These are phyloP conservation scores for Aspergillus calidoustus DNA, from an alignment of 2,329 filamentous ascomycete species.

Conservation along the genomic window DNA sequence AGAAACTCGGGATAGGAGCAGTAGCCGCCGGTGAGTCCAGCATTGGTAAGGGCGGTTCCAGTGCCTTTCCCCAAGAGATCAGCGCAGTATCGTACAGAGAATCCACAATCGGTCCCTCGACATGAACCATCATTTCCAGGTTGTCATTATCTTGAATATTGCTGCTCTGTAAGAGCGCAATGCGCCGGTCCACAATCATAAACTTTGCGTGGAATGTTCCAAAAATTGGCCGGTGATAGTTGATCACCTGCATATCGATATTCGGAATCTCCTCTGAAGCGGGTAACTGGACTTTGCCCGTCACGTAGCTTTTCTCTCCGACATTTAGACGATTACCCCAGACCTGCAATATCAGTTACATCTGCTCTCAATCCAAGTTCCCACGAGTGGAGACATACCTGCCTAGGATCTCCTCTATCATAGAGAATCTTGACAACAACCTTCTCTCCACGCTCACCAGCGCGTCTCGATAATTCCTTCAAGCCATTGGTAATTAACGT, in stretches of 20 bases:
- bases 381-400: slow-evolving; percentile 41
- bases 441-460: slow-evolving; percentile 59
- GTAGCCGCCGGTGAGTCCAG: slow-evolving; percentile 54
- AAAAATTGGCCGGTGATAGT: slow-evolving; percentile 70
- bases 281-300: slow-evolving; percentile 64
- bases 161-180: slow-evolving; percentile 76
- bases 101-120: slow-evolving; percentile 78
- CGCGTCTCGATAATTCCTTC: slow-evolving; percentile 69
- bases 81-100: slow-evolving; percentile 75
- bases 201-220: slow-evolving; percentile 81
- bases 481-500: slow-evolving; percentile 70
- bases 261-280: slow-evolving; percentile 68
- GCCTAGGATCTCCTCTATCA: slow-evolving; percentile 69
- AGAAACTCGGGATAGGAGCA: slow-evolving; percentile 30
- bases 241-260: slow-evolving; percentile 73
- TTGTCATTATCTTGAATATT: slow-evolving; percentile 80
- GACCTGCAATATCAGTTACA: not conserved
- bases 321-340: slow-evolving; percentile 69
- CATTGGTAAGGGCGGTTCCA: slow-evolving; percentile 65
- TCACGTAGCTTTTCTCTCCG: slow-evolving; percentile 61
- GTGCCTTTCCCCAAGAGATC: slow-evolving; percentile 69
- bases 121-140: slow-evolving; percentile 76
- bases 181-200: slow-evolving; percentile 73
- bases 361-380: not conserved
- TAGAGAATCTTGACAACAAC: slow-evolving; percentile 76